Conservation (phyloP, 805 yeast species). For the Sugiyamaella chiloensis region DNA sequence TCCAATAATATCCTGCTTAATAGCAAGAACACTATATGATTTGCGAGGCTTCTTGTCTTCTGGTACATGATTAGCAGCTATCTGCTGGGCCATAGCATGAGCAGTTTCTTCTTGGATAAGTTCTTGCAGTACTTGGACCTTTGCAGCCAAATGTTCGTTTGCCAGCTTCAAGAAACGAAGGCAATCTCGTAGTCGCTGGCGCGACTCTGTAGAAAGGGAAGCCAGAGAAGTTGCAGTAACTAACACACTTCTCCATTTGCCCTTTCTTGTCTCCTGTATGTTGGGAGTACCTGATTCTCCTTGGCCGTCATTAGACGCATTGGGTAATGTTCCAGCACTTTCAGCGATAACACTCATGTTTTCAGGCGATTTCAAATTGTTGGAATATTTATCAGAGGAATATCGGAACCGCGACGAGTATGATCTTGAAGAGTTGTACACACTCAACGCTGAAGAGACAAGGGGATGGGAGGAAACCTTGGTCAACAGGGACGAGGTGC, state of each 20-base stretch:
- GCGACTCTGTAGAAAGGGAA: constrained; percentile 60
- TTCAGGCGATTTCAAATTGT: background rate
- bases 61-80: constrained; percentile 35
- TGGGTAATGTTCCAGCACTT: no score
- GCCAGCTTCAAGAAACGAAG: constrained; percentile 78
- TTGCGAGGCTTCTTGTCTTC: constrained; percentile 29
- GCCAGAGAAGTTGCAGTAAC: constrained; percentile 36
- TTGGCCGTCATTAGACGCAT: background rate
- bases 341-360: background rate
- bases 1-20: constrained; percentile 78
- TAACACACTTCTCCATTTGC: constrained; percentile 31
- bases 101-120: constrained; percentile 41
- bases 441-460: constrained; percentile 31
- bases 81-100: constrained; percentile 24
- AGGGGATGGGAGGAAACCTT: constrained; percentile 22
- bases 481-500: constrained; percentile 13
- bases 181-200: constrained; percentile 72
- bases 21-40: constrained; percentile 30
- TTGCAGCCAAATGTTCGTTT: constrained; percentile 65
- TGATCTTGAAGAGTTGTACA: constrained; percentile 36
- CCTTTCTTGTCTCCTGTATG: constrained; percentile 1
- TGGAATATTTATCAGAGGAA: constrained; percentile 47
- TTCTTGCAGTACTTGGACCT: constrained; percentile 63
- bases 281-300: background rate
- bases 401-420: constrained; percentile 50